These are phyloP conservation scores for Teratosphaeria pseudoeucalypti DNA, from an alignment of 2,329 filamentous ascomycete species.

Conservation along the genomic window DNA sequence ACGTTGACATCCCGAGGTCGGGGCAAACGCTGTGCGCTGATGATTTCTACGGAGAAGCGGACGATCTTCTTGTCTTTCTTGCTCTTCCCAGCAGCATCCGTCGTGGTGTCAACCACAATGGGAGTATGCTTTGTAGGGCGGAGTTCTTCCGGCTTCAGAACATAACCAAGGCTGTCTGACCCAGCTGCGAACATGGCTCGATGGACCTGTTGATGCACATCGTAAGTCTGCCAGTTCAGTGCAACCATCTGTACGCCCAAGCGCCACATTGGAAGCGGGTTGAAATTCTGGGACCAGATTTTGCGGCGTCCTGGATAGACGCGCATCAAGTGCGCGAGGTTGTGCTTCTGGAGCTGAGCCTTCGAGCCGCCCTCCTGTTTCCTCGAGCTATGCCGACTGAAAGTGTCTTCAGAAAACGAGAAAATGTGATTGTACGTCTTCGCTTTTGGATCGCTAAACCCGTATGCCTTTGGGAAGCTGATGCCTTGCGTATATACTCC, in stretches of 20 bases:
- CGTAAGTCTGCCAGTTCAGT: slow-evolving; percentile 96
- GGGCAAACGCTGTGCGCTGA: slow-evolving; percentile 92
- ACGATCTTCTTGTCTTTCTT: slow-evolving; percentile 75
- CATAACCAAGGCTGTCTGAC: slow-evolving; percentile 78
- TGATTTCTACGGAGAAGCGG: slow-evolving; percentile 74
- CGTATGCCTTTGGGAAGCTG: slow-evolving; percentile 55
- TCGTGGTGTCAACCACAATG: slow-evolving; percentile 38
- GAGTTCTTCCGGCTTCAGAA: slow-evolving; percentile 81
- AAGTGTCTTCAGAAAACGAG: slow-evolving; percentile 84
- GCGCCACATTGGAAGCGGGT: slow-evolving; percentile 87
- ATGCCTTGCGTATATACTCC: slow-evolving; percentile 70
- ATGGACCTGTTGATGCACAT: slow-evolving; percentile 90
- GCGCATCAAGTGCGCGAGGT: slow-evolving; percentile 82
- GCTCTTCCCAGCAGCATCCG: slow-evolving; percentile 39
- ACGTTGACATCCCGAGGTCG: slow-evolving; percentile 63
- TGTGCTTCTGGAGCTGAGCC: slow-evolving; percentile 73
- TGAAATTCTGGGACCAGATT: slow-evolving; percentile 84
- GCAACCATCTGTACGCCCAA: slow-evolving; percentile 96
- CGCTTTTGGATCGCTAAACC: slow-evolving; percentile 68
- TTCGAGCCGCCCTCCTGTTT: slow-evolving; percentile 56
- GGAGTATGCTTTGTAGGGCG: slow-evolving; percentile 54
- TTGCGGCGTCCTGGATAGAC: slow-evolving; percentile 82
- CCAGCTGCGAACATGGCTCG: slow-evolving; percentile 95
- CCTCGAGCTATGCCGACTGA: slow-evolving; percentile 68
- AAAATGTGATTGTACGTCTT: slow-evolving; percentile 90